Base-by-base conservation (phyloP, 1,284 basidiomycete genomes). In the Tranzscheliella williamsii region DNA sequence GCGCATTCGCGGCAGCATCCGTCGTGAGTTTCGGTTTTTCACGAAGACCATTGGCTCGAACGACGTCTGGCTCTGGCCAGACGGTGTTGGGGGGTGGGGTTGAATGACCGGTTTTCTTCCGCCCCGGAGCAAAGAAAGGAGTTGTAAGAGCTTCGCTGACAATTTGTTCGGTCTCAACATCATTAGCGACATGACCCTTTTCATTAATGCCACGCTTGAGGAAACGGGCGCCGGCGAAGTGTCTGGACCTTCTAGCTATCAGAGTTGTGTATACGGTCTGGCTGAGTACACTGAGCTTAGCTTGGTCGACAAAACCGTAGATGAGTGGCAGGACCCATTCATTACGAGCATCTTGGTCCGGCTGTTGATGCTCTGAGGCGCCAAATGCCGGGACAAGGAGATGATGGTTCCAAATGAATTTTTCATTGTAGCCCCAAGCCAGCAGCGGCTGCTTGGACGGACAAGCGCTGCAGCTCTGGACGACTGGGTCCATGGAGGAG, bases 91-190 rank as follows among this genome's bases (percentile, higher is more conserved):
- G n/a, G n/a, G n/a, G n/a, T n/a, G n/a, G n/a, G n/a, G n/a, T n/a
- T n/a, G n/a, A n/a, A 8, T 8, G 8, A 23, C 35, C 16, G 17
- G 20, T 22, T 16, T 37, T 37, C 29, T 48, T 49, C 15, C 46
- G 48, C 1, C 51, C 58, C 2, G 73, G 73, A 9, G 71, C 66
- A 27, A 65, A 77, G 48, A 77, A 75, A 5, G 75, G 60, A 2
- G 67, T 98, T 0, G 91, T 94, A 6, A 93, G 79, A 0, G 91
- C 89, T 74, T 98, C 94, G 3, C 88, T 91, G 1, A 98, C 93
- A 42, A 98, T 95, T 74, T 99, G 95, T 73, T 99, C 95, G 0
- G 93, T 97, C 79, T 99, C 95, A 2, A 99, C 95, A 79, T 98
- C 95, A 72, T 99, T 99, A 1, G 94, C 95, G 2, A 98, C 95